Evolutionary conservation across 257 asterid species (phyloP).

Genomic region (Lavandula angustifolia): DNA sequence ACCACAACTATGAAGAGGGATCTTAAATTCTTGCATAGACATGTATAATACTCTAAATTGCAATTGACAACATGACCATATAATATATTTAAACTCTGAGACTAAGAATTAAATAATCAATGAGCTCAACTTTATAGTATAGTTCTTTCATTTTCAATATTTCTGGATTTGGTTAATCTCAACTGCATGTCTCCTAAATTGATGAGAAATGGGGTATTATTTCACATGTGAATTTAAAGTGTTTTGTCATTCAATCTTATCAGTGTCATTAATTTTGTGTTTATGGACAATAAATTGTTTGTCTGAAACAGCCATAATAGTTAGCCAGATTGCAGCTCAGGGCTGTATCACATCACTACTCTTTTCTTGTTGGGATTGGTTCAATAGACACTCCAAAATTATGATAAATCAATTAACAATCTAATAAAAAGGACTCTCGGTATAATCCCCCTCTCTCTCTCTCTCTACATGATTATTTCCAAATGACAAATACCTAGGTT

Average conservation of each 20-base stretch:
- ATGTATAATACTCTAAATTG: no score
- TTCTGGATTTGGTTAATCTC: constrained; percentile 31
- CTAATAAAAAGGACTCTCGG: constrained; percentile 18
- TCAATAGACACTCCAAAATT: not conserved
- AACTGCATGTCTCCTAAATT: constrained; percentile 28
- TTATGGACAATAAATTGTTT: constrained; percentile 48
- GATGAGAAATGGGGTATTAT: constrained; percentile 33
- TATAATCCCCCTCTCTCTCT: not conserved
- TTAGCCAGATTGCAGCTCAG: no score
- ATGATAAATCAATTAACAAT: not conserved
- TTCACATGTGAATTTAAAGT: constrained; percentile 39
- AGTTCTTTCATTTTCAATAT: constrained; percentile 32
- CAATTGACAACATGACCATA: no score
- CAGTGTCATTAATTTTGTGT: constrained; percentile 39
- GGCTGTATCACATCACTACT: no score
- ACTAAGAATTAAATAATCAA: constrained; percentile 10
- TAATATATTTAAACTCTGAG: constrained; percentile 13
- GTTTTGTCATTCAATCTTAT: constrained; percentile 40
- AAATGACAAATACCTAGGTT: constrained; percentile 20
- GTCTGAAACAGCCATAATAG: constrained; percentile 34
- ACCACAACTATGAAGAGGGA: no score
- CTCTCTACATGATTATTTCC: no score
- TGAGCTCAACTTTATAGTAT: constrained; percentile 17
- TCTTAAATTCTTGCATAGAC: no score
- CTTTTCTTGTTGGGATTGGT: no score